phyloP scores from a whole-genome alignment of 2,329 filamentous ascomycete genomes.

The Sphaerostilbella broomeana region DNA sequence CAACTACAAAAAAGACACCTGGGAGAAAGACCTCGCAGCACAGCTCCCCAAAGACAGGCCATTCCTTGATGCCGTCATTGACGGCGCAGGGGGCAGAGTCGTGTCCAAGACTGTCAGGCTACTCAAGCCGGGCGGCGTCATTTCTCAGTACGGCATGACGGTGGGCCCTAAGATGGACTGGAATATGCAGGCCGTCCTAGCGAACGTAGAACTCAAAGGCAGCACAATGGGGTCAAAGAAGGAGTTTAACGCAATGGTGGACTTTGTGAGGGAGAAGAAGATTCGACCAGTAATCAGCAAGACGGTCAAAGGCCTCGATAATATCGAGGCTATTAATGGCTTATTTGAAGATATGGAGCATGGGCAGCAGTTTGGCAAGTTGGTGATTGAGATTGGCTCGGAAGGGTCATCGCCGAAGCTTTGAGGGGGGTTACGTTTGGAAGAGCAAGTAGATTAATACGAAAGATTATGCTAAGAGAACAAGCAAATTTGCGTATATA shows the following conservation, averaged over 20 bases:
- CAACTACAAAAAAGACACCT: slow-evolving; percentile 67
- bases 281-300: slow-evolving; percentile 74
- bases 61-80: slow-evolving; percentile 75
- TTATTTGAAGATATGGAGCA: slow-evolving; percentile 85
- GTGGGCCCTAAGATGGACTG: slow-evolving; percentile 78
- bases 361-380: slow-evolving; percentile 83
- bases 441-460: too few species aligned
- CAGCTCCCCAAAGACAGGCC: slow-evolving; percentile 59
- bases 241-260: slow-evolving; percentile 88
- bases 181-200: slow-evolving; percentile 74
- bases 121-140: slow-evolving; percentile 76
- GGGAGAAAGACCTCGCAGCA: slow-evolving; percentile 68
- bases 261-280: slow-evolving; percentile 67
- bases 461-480: too few species aligned
- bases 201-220: slow-evolving; percentile 80
- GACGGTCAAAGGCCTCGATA: slow-evolving; percentile 64
- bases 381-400: slow-evolving; percentile 67
- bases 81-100: slow-evolving; percentile 84
- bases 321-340: slow-evolving; percentile 69
- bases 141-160: slow-evolving; percentile 89
- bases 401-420: slow-evolving; percentile 32
- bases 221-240: slow-evolving; percentile 85
- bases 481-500: not conserved
- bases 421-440: too few species aligned
- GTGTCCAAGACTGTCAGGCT: slow-evolving; percentile 61